Evolutionary conservation across 177 flowering plant species (phyloP).

Genomic region (Tripterygium wilfordii): DNA sequence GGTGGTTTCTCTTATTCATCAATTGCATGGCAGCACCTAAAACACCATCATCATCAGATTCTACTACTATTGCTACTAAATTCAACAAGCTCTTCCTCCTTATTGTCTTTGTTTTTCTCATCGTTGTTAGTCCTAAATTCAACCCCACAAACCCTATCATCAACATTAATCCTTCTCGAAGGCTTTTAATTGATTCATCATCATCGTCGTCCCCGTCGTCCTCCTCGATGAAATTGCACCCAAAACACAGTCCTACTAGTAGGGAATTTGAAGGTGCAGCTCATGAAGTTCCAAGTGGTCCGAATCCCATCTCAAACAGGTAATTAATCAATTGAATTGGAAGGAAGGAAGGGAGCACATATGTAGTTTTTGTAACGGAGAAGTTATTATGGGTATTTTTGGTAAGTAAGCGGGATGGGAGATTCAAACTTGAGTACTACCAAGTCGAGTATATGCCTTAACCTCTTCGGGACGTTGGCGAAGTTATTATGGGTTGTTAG

Average conservation of each 20-base stretch:
- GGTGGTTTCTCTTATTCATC: constrained; percentile 45
- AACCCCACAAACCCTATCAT: constrained; percentile 16
- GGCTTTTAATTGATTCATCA: constrained; percentile 20
- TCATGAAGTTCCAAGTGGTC: constrained; percentile 92
- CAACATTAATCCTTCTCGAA: constrained; percentile 26
- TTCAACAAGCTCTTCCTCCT: constrained; percentile 25
- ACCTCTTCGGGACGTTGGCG: too few relatives aligned
- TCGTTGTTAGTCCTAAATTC: constrained; percentile 25
- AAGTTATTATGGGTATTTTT: too few relatives aligned
- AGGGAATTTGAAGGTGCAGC: constrained; percentile 42
- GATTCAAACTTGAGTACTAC: too few relatives aligned
- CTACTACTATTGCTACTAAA: constrained; percentile 15
- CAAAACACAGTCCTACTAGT: constrained; percentile 13
- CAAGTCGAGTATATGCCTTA: too few relatives aligned
- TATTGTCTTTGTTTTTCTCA: constrained; percentile 35
- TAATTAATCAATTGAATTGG: too few relatives aligned
- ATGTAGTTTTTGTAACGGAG: constrained; percentile 10
- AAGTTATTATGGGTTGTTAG: constrained; percentile 4
- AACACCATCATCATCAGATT: constrained; percentile 18
- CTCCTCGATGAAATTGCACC: constrained; percentile 31
- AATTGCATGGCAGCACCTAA: constrained; percentile 65
- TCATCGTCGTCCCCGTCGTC: constrained; percentile 20
- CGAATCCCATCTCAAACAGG: constrained; percentile 82
- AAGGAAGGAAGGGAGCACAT: too few relatives aligned
- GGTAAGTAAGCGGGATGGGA: too few relatives aligned